These are phyloP conservation scores for Diplodia sapinea DNA, from an alignment of 2,329 filamentous ascomycete species.

Conservation along the genomic window DNA sequence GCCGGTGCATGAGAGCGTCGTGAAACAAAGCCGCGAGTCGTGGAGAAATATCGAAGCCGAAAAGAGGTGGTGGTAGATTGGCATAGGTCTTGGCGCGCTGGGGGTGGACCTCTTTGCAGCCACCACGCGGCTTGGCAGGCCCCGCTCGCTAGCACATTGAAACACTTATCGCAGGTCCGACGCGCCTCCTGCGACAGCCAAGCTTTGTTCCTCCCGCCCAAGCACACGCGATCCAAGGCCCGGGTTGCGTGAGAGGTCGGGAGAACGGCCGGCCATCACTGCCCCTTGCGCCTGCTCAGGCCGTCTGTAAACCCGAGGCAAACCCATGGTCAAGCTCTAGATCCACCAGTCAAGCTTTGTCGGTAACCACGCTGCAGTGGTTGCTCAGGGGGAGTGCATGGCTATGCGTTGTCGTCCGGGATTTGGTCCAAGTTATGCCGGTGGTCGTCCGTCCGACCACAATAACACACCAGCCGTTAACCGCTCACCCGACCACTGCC, in stretches of 20 bases:
- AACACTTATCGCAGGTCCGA: neutral
- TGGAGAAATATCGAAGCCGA: conserved; percentile 17
- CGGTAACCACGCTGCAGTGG: neutral
- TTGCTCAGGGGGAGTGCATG: neutral
- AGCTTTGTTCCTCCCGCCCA: conserved; percentile 15
- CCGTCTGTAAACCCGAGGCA: neutral
- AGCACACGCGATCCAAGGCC: conserved; percentile 2
- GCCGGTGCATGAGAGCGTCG: neutral
- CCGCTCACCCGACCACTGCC: too few species aligned
- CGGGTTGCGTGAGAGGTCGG: neutral
- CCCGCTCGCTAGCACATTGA: conserved; percentile 14
- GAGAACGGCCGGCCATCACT: neutral
- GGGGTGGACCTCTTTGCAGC: conserved; percentile 22
- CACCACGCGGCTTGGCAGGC: neutral
- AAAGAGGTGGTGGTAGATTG: conserved; percentile 8
- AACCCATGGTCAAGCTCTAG: conserved; percentile 3
- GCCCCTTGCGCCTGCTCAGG: neutral
- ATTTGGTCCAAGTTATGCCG: conserved; percentile 1
- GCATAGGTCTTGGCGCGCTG: conserved; percentile 1
- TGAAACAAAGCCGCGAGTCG: conserved; percentile 23
- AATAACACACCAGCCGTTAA: neutral
- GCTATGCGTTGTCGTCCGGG: neutral
- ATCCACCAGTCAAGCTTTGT: neutral
- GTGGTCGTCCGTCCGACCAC: conserved; percentile 5
- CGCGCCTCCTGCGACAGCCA: conserved; percentile 19